Conservation (phyloP, 108 stramenopile genomes). For the Cyclotella baltica region DNA sequence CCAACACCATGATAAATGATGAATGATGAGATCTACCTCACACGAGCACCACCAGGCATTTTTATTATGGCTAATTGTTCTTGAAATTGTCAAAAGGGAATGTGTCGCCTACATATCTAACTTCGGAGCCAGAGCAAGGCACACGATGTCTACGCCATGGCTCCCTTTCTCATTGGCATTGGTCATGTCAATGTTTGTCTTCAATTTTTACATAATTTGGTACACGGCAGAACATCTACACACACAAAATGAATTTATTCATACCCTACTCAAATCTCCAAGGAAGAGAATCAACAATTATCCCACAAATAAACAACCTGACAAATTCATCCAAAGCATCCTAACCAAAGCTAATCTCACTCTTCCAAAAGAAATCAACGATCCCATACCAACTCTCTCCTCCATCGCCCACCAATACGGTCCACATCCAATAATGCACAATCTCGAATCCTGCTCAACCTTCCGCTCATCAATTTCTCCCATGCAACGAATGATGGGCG, state of each 20-base stretch:
- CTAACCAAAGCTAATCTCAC: constrained; percentile 11
- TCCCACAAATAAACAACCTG: background rate
- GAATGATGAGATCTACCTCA: no score
- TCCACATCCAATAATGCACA: constrained; percentile 19
- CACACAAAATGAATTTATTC: background rate
- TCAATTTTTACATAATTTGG: constrained; percentile 13
- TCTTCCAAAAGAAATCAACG: constrained; percentile 6
- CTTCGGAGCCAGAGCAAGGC: no score
- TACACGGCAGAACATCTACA: constrained; percentile 2
- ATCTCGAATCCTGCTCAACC: constrained; percentile 50
- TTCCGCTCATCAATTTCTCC: constrained; percentile 49
- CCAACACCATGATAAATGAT: no score
- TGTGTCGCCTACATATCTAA: no score
- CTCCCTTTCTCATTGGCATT: background rate
- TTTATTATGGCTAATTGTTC: no score
- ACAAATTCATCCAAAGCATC: background rate
- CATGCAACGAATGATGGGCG: constrained; percentile 62
- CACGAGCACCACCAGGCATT: no score
- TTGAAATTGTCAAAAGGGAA: no score
- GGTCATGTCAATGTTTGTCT: background rate
- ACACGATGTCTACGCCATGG: background rate
- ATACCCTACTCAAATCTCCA: background rate
- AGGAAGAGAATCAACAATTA: background rate
- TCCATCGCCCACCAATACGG: constrained; percentile 18
- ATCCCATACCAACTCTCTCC: background rate